These are phyloP conservation scores for Funneliformis mosseae DNA, from an alignment of 192 early-diverging fungal genomes.

Conservation along the genomic window DNA sequence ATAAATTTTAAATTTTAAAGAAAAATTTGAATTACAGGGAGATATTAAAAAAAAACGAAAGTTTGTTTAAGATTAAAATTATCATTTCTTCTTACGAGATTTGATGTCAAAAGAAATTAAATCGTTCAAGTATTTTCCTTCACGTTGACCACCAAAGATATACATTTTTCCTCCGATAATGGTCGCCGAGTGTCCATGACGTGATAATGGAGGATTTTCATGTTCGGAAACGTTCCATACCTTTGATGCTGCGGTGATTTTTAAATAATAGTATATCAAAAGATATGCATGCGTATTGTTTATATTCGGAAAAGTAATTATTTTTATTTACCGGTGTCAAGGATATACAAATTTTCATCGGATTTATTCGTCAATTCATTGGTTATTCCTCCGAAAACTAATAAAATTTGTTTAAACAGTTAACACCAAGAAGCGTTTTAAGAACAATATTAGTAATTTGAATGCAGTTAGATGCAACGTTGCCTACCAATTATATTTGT, in stretches of 20 bases:
- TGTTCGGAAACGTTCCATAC: constrained; percentile 37
- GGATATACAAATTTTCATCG: constrained; percentile 45
- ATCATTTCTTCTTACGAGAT: constrained; percentile 21
- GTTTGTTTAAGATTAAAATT: not conserved
- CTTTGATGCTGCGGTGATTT: constrained; percentile 35
- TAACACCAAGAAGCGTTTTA: not conserved
- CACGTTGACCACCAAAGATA: constrained; percentile 51
- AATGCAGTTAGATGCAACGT: no score
- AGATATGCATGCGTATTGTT: not conserved
- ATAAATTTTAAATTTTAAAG: not conserved
- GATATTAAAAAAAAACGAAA: not conserved
- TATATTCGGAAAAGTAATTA: not conserved
- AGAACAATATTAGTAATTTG: not conserved
- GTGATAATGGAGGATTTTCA: constrained; percentile 34
- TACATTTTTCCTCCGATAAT: constrained; percentile 52
- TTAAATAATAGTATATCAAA: not conserved
- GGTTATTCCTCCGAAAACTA: constrained; percentile 48
- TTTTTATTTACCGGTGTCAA: constrained; percentile 41
- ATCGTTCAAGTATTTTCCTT: constrained; percentile 51
- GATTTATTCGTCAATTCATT: constrained; percentile 31
- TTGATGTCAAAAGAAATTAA: constrained; percentile 51
- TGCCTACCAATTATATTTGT: constrained; percentile 53
- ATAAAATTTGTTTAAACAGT: not conserved
- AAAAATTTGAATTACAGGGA: not conserved
- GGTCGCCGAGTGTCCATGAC: constrained; percentile 52